A percentile compares a stretch with the other conserved stretches of the same genome.
Evolutionary conservation across 1,284 basidiomycete species (phyloP).

Genomic region (Filobasidium uniguttulatum): DNA sequence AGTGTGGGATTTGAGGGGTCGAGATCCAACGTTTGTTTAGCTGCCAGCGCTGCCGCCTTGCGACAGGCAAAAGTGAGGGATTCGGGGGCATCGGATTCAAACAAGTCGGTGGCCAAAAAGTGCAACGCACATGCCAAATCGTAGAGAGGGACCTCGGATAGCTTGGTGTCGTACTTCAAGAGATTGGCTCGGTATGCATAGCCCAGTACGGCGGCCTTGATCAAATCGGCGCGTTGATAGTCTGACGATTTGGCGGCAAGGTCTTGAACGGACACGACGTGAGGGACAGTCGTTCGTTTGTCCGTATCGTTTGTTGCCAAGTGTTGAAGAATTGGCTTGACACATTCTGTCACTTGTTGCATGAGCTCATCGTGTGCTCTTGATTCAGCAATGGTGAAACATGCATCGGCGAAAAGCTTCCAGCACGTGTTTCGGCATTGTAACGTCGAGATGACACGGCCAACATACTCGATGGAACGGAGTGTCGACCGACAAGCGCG

Average conservation of each 20-base stretch:
- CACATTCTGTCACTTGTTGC: conserved; percentile 18
- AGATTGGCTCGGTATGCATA: conserved; percentile 62
- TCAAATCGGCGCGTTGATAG: conserved; percentile 28
- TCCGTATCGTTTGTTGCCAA: conserved; percentile 32
- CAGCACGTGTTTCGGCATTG: conserved; percentile 62
- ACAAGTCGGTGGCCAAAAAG: conserved; percentile 4
- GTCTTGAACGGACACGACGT: conserved; percentile 20
- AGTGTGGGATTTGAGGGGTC: conserved; percentile 60
- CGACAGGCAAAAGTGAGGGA: conserved; percentile 27
- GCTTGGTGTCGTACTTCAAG: conserved; percentile 46
- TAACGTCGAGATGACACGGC: conserved; percentile 38
- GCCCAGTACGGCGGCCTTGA: conserved; percentile 51
- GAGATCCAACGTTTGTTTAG: conserved; percentile 62
- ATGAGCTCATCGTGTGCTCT: conserved; percentile 28
- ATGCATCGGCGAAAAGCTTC: conserved; percentile 73
- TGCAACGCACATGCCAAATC: conserved; percentile 63
- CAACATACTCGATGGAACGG: conserved; percentile 45
- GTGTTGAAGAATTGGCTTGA: conserved; percentile 26
- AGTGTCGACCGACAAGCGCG: conserved; percentile 63
- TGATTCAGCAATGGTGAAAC: conserved; percentile 48
- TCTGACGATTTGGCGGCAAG: not conserved
- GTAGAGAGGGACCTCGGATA: conserved; percentile 51
- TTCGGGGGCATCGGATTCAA: conserved; percentile 23
- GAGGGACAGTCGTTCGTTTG: conserved; percentile 23
- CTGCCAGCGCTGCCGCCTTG: conserved; percentile 48